Percentiles rank a stretch among this genome's conserved stretches.
Conservation (phyloP, 805 yeast species). For the Kuraishia borneana region DNA sequence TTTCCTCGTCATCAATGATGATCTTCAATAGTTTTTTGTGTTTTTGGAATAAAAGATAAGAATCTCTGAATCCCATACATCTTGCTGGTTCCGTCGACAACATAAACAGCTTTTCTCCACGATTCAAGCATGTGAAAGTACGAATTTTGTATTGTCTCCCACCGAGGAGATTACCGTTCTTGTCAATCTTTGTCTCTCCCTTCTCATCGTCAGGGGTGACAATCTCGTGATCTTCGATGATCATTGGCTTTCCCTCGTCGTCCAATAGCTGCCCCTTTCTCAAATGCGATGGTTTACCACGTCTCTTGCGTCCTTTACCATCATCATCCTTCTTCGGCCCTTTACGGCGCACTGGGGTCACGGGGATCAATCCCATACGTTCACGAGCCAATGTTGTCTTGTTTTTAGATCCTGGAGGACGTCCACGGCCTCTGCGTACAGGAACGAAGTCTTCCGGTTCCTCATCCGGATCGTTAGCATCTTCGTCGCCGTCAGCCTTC, state of each 20-base stretch:
- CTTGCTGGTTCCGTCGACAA: constrained; percentile 94
- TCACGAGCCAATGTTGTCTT: constrained; percentile 13
- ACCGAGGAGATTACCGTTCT: constrained; percentile 54
- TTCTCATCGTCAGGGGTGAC: constrained; percentile 61
- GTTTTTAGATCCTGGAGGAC: constrained; percentile 15
- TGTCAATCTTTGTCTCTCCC: constrained; percentile 68
- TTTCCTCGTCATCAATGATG: constrained; percentile 65
- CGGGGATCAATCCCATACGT: constrained; percentile 7
- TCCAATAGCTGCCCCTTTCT: constrained; percentile 26
- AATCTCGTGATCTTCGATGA: constrained; percentile 66
- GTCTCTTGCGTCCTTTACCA: constrained; percentile 8
- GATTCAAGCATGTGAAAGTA: constrained; percentile 50
- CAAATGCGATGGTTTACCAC: constrained; percentile 6
- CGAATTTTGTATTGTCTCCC: constrained; percentile 67
- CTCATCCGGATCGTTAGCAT: constrained; percentile 9
- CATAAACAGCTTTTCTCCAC: constrained; percentile 74
- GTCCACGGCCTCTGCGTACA: constrained; percentile 18
- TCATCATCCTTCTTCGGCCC: constrained; percentile 13
- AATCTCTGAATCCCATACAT: constrained; percentile 87
- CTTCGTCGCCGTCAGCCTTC: constrained; percentile 13
- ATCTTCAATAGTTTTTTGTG: constrained; percentile 69
- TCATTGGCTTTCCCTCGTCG: constrained; percentile 56
- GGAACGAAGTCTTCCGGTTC: constrained; percentile 4
- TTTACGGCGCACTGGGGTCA: constrained; percentile 8
- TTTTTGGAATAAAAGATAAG: constrained; percentile 79